Base-by-base conservation (phyloP, 345 rosid genomes). In the Geranium brycei region DNA sequence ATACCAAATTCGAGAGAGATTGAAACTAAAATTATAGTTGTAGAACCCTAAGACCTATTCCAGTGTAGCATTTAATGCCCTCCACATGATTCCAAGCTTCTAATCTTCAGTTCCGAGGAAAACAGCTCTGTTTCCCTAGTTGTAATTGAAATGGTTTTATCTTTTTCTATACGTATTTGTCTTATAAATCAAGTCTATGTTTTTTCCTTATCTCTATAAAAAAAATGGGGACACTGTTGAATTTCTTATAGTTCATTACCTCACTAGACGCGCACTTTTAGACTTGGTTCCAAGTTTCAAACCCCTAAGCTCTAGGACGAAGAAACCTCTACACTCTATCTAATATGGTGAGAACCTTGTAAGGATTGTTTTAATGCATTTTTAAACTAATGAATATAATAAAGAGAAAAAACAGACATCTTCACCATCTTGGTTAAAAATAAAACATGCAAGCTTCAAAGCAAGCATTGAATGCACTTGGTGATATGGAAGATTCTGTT, bases 401-500 rank as follows among this genome's bases (percentile, higher is more conserved):
- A 67, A 59, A 3, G 63, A 68, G 72, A 64, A 79, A 74, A 79
- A 80, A 86, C 92, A 86, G 85, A 84, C 92, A 86, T 86, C 91
- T 86, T 70, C 80, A 58, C 79, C 72, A 73, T 71, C 71, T 60
- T 72, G 71, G 83, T 70, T 73, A 68, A 76, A 75, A 73, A 69
- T 31, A 71, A 66, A 69, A 73, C 81, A 75, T 77, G 84, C 75
- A 73, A 78, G 67, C 76, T 72, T 69, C 87, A 66, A 84, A 80
- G 84, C 79, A 68, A 68, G 68, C 83, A 79, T 72, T 86, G 68
- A 83, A 81, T 82, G 84, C 76, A 72, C 73, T 66, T 71, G 82
- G 73, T 79, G 84, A 80, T 80, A 71, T 80, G 84, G 87, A 82
- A 82, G 86, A 85, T 86, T 86, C 87, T 79, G 66, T 82, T 75